Percentiles rank a stretch among this genome's conserved stretches.
Evolutionary conservation across 2,329 filamentous ascomycete species (phyloP).

Genomic region (Xylariaceae sp.): DNA sequence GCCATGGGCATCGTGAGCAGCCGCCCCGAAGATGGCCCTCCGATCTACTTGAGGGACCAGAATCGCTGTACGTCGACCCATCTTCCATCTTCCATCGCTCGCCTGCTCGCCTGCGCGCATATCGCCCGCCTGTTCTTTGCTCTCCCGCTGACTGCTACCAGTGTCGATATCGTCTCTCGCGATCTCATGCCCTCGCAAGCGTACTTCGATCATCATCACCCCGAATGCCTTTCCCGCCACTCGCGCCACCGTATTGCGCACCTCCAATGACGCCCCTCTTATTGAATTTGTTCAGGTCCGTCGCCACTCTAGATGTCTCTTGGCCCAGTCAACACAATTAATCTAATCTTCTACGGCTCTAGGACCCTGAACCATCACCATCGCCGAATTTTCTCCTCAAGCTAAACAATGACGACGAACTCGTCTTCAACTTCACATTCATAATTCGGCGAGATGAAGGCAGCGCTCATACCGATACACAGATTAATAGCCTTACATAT

Average conservation of each 20-base stretch:
- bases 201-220: slow-evolving; percentile 68
- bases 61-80: slow-evolving; percentile 61
- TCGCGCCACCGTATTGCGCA: slow-evolving; percentile 66
- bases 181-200: slow-evolving; percentile 74
- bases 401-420: slow-evolving; percentile 83
- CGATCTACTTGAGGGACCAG: slow-evolving; percentile 85
- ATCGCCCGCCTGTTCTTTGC: background rate
- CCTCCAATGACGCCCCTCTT: slow-evolving; percentile 65
- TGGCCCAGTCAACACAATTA: slow-evolving; percentile 10
- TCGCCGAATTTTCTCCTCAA: slow-evolving; percentile 77
- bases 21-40: slow-evolving; percentile 74
- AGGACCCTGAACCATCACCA: slow-evolving; percentile 70
- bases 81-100: slow-evolving; percentile 4
- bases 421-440: slow-evolving; percentile 90
- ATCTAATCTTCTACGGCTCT: slow-evolving; percentile 19
- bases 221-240: slow-evolving; percentile 87
- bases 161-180: slow-evolving; percentile 82
- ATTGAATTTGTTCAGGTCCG: slow-evolving; percentile 89
- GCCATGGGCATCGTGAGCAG: slow-evolving; percentile 89
- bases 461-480: slow-evolving; percentile 58
- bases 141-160: slow-evolving; percentile 36
- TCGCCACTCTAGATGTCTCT: slow-evolving; percentile 19
- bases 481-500: slow-evolving; percentile 84
- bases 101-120: slow-evolving; percentile 15
- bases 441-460: slow-evolving; percentile 60